Evolutionary conservation across 176 grass and related monocot species (phyloP).

Genomic region (Lolium multiflorum): DNA sequence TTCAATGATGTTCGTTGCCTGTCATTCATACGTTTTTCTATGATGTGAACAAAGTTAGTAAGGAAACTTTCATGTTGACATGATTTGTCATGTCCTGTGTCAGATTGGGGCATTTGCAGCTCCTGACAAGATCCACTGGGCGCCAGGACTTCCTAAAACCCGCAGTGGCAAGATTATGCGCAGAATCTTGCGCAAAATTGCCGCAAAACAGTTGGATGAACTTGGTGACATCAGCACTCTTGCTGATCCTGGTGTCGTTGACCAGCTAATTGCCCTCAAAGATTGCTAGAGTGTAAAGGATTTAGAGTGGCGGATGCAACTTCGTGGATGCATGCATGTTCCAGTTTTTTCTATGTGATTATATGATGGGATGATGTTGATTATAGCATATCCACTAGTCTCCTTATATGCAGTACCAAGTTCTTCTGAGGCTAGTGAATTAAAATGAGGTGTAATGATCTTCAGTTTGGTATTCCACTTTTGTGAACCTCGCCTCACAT

Average conservation of each 20-base stretch:
- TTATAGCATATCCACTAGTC: constrained; percentile 5
- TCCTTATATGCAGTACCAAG: not conserved
- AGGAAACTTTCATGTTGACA: constrained; percentile 12
- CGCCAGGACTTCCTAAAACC: constrained; percentile 84
- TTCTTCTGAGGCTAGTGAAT: constrained; percentile 23
- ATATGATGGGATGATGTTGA: constrained; percentile 27
- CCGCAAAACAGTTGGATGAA: constrained; percentile 69
- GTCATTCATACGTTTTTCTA: not conserved
- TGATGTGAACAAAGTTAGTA: not conserved
- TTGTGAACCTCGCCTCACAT: constrained; percentile 22
- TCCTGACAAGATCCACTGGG: constrained; percentile 92
- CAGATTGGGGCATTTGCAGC: constrained; percentile 90
- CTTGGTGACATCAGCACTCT: constrained; percentile 86
- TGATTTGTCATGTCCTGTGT: constrained; percentile 8
- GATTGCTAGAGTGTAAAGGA: constrained; percentile 52
- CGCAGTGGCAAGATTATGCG: constrained; percentile 92
- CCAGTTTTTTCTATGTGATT: not conserved
- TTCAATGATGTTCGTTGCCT: constrained; percentile 11
- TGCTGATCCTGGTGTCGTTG: constrained; percentile 76
- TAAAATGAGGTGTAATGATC: constrained; percentile 20
- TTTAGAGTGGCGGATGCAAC: constrained; percentile 1
- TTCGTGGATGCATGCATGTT: not conserved
- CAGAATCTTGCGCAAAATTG: constrained; percentile 83
- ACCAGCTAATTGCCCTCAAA: constrained; percentile 70
- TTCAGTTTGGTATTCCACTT: not conserved